Evolutionary conservation across 306 rosid species (phyloP), one percentile per base, ranked within the genome.

Genomic region (Fragaria nilgerrensis): DNA sequence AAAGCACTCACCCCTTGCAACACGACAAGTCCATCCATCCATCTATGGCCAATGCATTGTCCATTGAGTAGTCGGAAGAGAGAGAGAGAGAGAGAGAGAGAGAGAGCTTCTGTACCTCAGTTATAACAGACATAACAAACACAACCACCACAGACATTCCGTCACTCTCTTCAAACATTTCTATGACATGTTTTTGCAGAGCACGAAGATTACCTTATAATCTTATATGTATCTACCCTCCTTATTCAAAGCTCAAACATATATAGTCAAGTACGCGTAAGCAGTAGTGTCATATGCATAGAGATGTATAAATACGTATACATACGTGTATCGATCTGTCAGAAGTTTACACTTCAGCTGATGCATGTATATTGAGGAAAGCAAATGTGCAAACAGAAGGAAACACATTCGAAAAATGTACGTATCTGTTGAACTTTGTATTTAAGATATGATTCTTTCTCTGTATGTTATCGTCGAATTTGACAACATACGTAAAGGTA

Each of bases 1-100:
- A 77, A 86, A 68, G 37, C 75, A 74, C 85, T 61, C 50, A 52
- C 47, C 43, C 71, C 62, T 48, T 65, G 75, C 52, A 78, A 80
- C 15, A 58, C 82, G 82, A 85, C 88, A 79, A 7, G 17, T 34
- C 5, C 1, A 27, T 47, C 41, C 68, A 62, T 70, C 14, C 2
- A 25, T 67, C 12, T 4, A 19, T 67, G 37, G 66, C 66, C 53
- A 56, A n/a, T 56, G 74, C 32, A 63, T 71, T 43, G 72, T 55
- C 74, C 76, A 47, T 85, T 78, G 73, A 53, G 34, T 76, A 52
- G 79, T 85, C 78, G 70, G 83, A 16, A 66, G 20, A 15, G 75
- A 32, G 27, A 25, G 27, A 25, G 48, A 47, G 32, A 23, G 12
- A 23, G 5, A 25, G 63, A 56, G 63, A 22, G 63, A 22, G n/a